Evolutionary conservation across 140 eudicot species (phyloP).

Genomic region (Senecio squalidus): DNA sequence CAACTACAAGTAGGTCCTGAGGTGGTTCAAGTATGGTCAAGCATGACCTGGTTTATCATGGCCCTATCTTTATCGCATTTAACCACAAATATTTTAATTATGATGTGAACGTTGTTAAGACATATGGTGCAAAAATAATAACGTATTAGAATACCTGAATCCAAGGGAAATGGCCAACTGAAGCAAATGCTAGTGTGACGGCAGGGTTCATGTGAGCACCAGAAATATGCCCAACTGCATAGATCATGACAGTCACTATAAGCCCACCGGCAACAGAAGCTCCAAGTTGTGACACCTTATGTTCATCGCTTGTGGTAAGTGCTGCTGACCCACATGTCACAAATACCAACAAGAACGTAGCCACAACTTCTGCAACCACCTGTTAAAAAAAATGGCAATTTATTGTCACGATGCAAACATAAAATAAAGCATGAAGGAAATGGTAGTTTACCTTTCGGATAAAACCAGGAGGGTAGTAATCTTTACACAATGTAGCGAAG

Average conservation of each 20-base stretch:
- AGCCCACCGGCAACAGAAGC: slow-evolving; percentile 66
- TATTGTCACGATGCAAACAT: too few relatives aligned
- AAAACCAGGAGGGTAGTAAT: too few relatives aligned
- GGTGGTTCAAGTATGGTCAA: too few relatives aligned
- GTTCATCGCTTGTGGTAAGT: slow-evolving; percentile 30
- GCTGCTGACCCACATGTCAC: slow-evolving; percentile 64
- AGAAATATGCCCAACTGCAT: slow-evolving; percentile 70
- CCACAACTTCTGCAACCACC: slow-evolving; percentile 59
- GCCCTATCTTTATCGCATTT: too few relatives aligned
- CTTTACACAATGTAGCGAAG: too few relatives aligned
- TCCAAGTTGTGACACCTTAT: slow-evolving; percentile 40
- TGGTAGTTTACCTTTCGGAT: not conserved
- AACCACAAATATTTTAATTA: too few relatives aligned
- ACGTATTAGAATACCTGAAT: too few relatives aligned
- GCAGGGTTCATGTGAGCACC: slow-evolving; percentile 85
- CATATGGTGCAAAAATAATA: too few relatives aligned
- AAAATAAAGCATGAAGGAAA: too few relatives aligned
- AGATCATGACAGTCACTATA: slow-evolving; percentile 70
- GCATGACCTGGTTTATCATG: too few relatives aligned
- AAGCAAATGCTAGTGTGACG: slow-evolving; percentile 80
- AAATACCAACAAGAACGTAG: slow-evolving; percentile 59
- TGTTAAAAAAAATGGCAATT: not conserved
- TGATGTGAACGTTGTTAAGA: too few relatives aligned
- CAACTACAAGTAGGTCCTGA: too few relatives aligned
- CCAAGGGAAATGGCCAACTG: slow-evolving; percentile 48